These are phyloP conservation scores for Blastomyces silverae DNA, from an alignment of 2,329 filamentous ascomycete genomes.

Conservation along the genomic window DNA sequence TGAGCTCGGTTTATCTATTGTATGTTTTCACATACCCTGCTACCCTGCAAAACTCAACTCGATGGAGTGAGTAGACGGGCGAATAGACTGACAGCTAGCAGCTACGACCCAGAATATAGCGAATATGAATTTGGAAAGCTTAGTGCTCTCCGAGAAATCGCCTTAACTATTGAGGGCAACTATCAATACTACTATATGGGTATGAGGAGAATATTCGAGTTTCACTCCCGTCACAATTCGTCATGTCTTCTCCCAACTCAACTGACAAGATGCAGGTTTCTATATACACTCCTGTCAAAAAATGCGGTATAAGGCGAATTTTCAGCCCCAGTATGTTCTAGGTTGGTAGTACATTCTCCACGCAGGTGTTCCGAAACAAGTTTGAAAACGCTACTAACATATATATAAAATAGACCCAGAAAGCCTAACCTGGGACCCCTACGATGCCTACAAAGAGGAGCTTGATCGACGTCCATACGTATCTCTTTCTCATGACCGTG, in stretches of 20 bases:
- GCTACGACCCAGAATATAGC: constrained; percentile 55
- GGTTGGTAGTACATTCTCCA: constrained; percentile 31
- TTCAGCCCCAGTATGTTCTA: constrained; percentile 44
- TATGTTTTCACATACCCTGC: constrained; percentile 25
- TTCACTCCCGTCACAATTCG: constrained; percentile 2
- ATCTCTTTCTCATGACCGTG: constrained; percentile 37
- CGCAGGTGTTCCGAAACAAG: neutral
- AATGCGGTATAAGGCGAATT: constrained; percentile 47
- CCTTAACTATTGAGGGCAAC: constrained; percentile 48
- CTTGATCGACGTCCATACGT: constrained; percentile 42
- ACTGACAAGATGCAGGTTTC: constrained; percentile 41
- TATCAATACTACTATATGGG: constrained; percentile 62
- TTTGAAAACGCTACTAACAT: constrained; percentile 7
- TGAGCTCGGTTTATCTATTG: constrained; percentile 48
- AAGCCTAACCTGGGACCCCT: constrained; percentile 40
- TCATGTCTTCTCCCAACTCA: constrained; percentile 5
- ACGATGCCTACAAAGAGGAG: constrained; percentile 37
- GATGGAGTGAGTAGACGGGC: neutral
- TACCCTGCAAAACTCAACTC: neutral
- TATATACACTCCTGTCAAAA: constrained; percentile 55
- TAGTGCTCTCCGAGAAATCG: constrained; percentile 55
- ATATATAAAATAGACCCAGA: constrained; percentile 38
- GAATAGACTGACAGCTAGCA: constrained; percentile 22
- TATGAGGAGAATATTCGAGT: constrained; percentile 23
- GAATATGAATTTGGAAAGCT: constrained; percentile 58